Evolutionary conservation across 495 filamentous ascomycete genomes (phyloP), one percentile per base, ranked within the genome.

Genomic region (Trichoderma reesei): DNA sequence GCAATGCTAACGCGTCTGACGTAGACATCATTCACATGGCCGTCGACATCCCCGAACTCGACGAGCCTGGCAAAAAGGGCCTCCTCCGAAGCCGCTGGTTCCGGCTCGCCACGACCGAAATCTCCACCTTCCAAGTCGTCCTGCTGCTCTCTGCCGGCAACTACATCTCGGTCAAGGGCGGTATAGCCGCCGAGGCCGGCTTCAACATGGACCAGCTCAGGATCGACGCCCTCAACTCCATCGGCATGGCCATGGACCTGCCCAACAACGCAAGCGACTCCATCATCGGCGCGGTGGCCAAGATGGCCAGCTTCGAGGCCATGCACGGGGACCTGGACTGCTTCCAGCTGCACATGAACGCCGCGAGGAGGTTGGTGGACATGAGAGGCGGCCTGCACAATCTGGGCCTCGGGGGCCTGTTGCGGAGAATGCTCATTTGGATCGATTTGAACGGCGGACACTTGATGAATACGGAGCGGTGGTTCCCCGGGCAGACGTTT

Each of bases 261-360:
- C 63, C 70, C 36, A 67, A 63, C 5, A n/a, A 38, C 63, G 41
- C 68, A 10, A 67, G 64, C 41, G 76, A 79, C 63, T 72, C 74
- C 9, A 41, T 80, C 31, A 71, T 80, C 39, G 76, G 75, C 26
- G 76, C 78, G 2, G 75, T 80, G n/a, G 76, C 75, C 18, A 81
- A 81, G 60, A 76, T 81, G 77, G 78, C 76, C 8, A 75, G 71
- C 61, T 81, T 79, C 61, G 78, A 81, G 63, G 76, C 78, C 39
- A 77, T 78, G 70, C 79, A 76, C 68, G 77, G 76, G 2, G 66
- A 62, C 41, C 62, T 71, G n/a, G 65, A 72, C 1, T 39, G 37
- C 16, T 79, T 73, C 59, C 56, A 68, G 14, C 72, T 76, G 13
- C 77, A 80, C 64, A 80, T 79, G 78, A 68, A 67, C 26, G 76